These are phyloP conservation scores for Cystofilobasidium ferigula DNA, from an alignment of 768 basidiomycete genomes.

Conservation along the genomic window DNA sequence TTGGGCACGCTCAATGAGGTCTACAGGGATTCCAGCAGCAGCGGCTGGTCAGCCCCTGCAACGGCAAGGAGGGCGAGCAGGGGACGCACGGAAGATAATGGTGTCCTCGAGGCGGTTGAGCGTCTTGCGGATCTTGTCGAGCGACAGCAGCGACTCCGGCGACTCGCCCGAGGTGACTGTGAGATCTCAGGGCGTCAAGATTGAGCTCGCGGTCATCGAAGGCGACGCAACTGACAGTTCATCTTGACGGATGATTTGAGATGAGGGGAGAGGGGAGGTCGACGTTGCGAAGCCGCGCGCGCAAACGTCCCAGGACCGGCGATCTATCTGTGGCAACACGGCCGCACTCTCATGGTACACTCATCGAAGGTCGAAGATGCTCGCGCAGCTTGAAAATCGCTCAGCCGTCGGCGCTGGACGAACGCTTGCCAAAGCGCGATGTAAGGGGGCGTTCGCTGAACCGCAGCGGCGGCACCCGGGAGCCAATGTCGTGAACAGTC, in stretches of 20 bases:
- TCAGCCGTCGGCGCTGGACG: too few relatives aligned
- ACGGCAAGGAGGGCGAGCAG: not conserved
- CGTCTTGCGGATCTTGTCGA: constrained; percentile 78
- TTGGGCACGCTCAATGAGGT: constrained; percentile 90
- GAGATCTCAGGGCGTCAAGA: not conserved
- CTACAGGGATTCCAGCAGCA: constrained; percentile 31
- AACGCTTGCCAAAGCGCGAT: too few relatives aligned
- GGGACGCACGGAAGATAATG: constrained; percentile 67
- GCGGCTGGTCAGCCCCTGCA: not conserved
- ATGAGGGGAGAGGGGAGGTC: not conserved
- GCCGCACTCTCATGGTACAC: too few relatives aligned
- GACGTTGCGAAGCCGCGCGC: too few relatives aligned
- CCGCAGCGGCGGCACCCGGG: too few relatives aligned
- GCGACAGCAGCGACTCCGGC: constrained; percentile 60
- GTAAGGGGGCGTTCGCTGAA: too few relatives aligned
- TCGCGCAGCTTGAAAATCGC: too few relatives aligned
- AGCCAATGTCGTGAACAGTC: not conserved
- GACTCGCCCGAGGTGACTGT: constrained; percentile 23
- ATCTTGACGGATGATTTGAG: not conserved
- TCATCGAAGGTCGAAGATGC: too few relatives aligned
- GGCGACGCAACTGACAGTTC: not conserved
- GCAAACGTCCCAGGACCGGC: too few relatives aligned
- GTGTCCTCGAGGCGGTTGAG: constrained; percentile 90
- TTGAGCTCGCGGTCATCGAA: not conserved
- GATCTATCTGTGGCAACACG: too few relatives aligned